Conservation (phyloP, 2,329 filamentous ascomycete species). For the Colletotrichum chlorophyti region DNA sequence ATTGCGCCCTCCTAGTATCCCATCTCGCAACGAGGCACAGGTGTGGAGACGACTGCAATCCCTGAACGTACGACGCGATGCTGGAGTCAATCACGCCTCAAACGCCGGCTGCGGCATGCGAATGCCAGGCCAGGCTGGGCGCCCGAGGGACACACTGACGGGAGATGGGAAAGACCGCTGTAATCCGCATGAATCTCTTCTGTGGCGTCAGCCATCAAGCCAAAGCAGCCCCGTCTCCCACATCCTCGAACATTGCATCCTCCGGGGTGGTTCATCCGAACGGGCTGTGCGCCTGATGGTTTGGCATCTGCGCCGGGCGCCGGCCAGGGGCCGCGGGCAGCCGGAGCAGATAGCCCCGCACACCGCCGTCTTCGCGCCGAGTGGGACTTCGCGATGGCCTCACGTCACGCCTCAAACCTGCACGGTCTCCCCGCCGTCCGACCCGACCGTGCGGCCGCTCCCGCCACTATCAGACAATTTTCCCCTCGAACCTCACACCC, state of each 20-base stretch:
- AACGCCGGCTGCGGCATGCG: slow-evolving; percentile 3
- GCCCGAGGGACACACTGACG: neutral
- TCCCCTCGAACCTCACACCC: neutral
- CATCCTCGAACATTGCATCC: neutral
- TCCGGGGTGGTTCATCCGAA: neutral
- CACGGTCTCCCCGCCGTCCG: neutral
- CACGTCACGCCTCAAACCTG: slow-evolving; percentile 6
- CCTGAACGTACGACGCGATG: slow-evolving; percentile 1
- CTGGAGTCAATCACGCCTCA: slow-evolving; percentile 9
- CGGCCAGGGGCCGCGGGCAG: slow-evolving; percentile 11
- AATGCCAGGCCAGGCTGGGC: neutral
- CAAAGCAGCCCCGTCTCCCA: neutral
- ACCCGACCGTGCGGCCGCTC: neutral
- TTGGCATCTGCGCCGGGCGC: neutral
- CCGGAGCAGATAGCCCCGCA: slow-evolving; percentile 5
- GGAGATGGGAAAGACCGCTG: neutral
- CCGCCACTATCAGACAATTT: slow-evolving; percentile 1
- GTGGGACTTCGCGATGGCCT: slow-evolving; percentile 18
- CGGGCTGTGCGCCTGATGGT: neutral
- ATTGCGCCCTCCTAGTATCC: neutral
- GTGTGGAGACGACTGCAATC: neutral
- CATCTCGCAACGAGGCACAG: neutral
- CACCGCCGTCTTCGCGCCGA: slow-evolving; percentile 10
- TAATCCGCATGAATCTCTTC: neutral
- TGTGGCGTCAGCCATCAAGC: slow-evolving; percentile 11